A percentile compares a stretch with the other conserved stretches of the same genome.
These are phyloP conservation scores for Diaporthe longicolla DNA, from an alignment of 2,329 filamentous ascomycete species.

Conservation along the genomic window DNA sequence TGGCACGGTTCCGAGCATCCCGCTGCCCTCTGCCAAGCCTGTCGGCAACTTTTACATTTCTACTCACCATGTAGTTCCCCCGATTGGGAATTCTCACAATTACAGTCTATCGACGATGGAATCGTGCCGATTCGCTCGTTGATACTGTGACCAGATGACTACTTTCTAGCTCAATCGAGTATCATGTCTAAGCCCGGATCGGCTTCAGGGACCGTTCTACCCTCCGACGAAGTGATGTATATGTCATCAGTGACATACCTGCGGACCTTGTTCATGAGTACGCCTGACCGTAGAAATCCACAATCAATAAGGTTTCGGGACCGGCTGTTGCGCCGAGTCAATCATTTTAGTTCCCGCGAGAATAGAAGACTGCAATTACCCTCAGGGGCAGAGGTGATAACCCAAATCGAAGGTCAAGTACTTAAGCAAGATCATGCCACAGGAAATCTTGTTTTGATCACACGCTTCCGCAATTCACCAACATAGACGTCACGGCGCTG, in stretches of 20 bases:
- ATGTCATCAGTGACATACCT: neutral
- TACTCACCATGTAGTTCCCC: neutral
- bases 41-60: neutral
- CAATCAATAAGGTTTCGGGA: neutral
- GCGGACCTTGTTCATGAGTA: neutral
- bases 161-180: no score
- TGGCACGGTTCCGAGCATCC: neutral
- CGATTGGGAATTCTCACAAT: neutral
- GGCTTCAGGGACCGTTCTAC: neutral
- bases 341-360: neutral
- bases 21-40: neutral
- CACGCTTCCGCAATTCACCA: neutral
- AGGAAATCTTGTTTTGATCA: neutral
- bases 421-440: neutral
- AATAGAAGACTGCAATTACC: no score
- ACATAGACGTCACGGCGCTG: neutral
- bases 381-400: neutral
- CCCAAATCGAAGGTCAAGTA: neutral
- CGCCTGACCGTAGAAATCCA: neutral
- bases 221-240: neutral
- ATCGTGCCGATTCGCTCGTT: neutral
- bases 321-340: slow-evolving; percentile 4
- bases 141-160: neutral
- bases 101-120: neutral
- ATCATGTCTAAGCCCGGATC: neutral